Percentiles rank a stretch among this genome's conserved stretches.
phyloP scores from a whole-genome alignment of 805 yeast genomes.

The Tetrapisispora taiwanensis region DNA sequence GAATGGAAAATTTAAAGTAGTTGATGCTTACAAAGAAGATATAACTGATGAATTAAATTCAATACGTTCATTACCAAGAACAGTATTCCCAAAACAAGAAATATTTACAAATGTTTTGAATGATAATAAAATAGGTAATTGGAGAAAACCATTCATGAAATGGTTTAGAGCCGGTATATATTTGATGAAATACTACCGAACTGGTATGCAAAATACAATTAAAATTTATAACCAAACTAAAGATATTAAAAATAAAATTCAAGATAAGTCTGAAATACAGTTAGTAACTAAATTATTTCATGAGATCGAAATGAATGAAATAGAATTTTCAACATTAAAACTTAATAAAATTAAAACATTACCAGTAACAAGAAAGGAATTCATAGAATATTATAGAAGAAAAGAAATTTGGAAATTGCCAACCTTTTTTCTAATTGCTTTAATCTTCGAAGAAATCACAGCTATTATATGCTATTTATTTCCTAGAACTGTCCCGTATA shows the following conservation, averaged over 20 bases:
- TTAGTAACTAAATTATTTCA: slow-evolving; percentile 12
- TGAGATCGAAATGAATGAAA: slow-evolving; percentile 21
- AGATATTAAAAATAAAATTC: not conserved
- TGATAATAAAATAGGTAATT: slow-evolving; percentile 13
- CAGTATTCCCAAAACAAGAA: slow-evolving; percentile 19
- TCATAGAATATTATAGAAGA: slow-evolving; percentile 37
- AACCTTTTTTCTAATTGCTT: slow-evolving; percentile 36
- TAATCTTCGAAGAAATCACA: slow-evolving; percentile 44
- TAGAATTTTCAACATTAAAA: slow-evolving; percentile 9
- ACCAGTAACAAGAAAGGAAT: slow-evolving; percentile 35
- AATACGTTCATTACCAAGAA: slow-evolving; percentile 25
- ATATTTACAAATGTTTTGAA: slow-evolving; percentile 23
- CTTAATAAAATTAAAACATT: not conserved
- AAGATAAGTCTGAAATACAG: slow-evolving; percentile 11
- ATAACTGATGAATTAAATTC: slow-evolving; percentile 19
- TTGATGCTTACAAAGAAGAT: not conserved
- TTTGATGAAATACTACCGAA: slow-evolving; percentile 43
- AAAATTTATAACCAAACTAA: slow-evolving; percentile 29
- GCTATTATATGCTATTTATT: slow-evolving; percentile 42
- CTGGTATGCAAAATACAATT: slow-evolving; percentile 51
- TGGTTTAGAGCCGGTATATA: slow-evolving; percentile 36
- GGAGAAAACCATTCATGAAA: slow-evolving; percentile 28
- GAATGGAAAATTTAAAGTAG: not conserved
- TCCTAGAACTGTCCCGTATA: slow-evolving; percentile 50
- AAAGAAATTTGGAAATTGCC: slow-evolving; percentile 43